Evolutionary conservation across 2,329 filamentous ascomycete species (phyloP).

Genomic region (Aspergillus ustus): DNA sequence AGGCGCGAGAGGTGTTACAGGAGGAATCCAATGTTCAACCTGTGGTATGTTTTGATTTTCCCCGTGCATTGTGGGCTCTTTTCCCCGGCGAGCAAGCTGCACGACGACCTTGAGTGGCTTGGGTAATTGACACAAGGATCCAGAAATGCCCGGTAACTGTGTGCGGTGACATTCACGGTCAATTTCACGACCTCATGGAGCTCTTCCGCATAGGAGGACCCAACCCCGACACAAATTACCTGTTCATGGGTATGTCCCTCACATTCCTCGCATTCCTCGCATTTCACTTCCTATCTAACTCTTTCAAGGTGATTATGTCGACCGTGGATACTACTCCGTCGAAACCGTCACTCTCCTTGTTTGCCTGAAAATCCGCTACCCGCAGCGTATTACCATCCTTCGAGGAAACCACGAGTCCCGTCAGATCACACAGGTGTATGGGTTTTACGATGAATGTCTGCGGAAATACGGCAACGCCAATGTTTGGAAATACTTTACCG

Average conservation of each 20-base stretch:
- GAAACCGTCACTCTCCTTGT: constrained; percentile 97
- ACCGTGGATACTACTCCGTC: constrained; percentile 98
- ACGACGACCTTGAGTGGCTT: background rate
- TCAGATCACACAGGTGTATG: constrained; percentile 98
- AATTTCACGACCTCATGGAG: constrained; percentile 99
- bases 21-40: constrained; percentile 99
- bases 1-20: constrained; percentile 95
- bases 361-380: constrained; percentile 96
- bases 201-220: constrained; percentile 98
- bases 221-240: constrained; percentile 98
- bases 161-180: constrained; percentile 97
- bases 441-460: constrained; percentile 98
- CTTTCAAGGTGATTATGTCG: constrained; percentile 86
- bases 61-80: constrained; percentile 14
- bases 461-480: constrained; percentile 99
- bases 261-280: constrained; percentile 8
- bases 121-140: constrained; percentile 27
- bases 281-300: constrained; percentile 8
- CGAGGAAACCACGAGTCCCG: constrained; percentile 98
- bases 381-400: constrained; percentile 95
- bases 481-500: constrained; percentile 99
- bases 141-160: constrained; percentile 99
- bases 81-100: constrained; percentile 10
- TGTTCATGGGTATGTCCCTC: constrained; percentile 84
- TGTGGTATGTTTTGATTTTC: constrained; percentile 68